Base-by-base conservation (phyloP, 352 stramenopile genomes). In the Phytophthora hibernalis region DNA sequence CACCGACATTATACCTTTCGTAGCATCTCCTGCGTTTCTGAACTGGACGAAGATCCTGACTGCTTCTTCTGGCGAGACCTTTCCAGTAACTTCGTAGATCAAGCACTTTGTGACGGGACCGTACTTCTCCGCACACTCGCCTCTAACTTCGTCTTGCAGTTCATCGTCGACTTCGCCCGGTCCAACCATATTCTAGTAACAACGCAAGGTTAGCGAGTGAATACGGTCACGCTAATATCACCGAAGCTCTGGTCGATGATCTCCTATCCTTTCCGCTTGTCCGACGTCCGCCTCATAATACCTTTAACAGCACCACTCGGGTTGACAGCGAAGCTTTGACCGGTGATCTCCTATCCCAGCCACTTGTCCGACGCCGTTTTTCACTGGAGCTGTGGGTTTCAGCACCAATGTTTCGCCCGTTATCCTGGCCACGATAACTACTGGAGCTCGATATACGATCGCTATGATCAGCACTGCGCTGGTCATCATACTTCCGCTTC, bases 1-100 rank as follows among this genome's bases (percentile, higher is more conserved):
- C 53, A 2, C 8, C 24, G 60, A 9, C n/a, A 54, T 38, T 53
- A 6, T 77, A 95, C 83, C 87, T 89, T 92, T 93, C 10, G 89
- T 81, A 7, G 92, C 91, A 56, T 93, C 83, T 33, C 52, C 48
- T 43, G 82, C 68, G 11, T 80, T 68, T 26, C 77, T 67, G 63
- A 97, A 98, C 60, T 95, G 72, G 40, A 98, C 91, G 61, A 98
- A 98, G 40, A 95, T 97, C 10, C 90, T 86, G 8, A 98, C 89
- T 9, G 81, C 82, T 77, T 97, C 82, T 69, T 96, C 83, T 1
- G 80, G 58, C 6, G 55, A 12, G 3, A 87, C 75, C 11, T 64
- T 73, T 26, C 70, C 75, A 13, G 54, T 76, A 22, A 87, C 59
- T 73, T 97, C 87, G 54, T 85, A 85, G 18, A 97, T 79, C 13